phyloP scores from a whole-genome alignment of 2,329 filamentous ascomycete genomes.

The Fusarium falciforme region DNA sequence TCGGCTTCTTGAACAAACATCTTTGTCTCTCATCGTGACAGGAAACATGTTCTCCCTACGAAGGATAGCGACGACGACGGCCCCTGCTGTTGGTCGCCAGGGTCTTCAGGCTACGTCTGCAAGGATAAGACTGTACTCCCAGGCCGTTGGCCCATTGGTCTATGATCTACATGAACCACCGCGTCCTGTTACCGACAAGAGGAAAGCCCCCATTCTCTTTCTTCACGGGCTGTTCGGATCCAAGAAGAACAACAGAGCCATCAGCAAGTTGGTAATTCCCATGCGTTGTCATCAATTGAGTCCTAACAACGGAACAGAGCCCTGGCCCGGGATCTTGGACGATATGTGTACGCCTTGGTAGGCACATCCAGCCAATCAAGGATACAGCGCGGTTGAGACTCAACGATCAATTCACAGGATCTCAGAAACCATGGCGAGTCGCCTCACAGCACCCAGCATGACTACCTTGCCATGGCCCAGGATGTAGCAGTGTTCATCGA shows the following conservation, averaged over 20 bases:
- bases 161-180: constrained; percentile 75
- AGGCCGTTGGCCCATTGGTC: constrained; percentile 56
- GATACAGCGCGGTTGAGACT: constrained; percentile 17
- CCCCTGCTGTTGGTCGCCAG: constrained; percentile 6
- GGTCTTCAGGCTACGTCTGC: background rate
- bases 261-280: constrained; percentile 81
- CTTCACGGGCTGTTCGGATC: constrained; percentile 95
- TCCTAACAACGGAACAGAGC: constrained; percentile 62
- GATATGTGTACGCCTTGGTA: constrained; percentile 85
- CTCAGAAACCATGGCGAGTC: constrained; percentile 94
- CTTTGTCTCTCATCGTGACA: constrained; percentile 8
- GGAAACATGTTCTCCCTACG: constrained; percentile 33
- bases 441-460: constrained; percentile 79
- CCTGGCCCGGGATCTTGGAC: constrained; percentile 81
- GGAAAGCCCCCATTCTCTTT: constrained; percentile 78
- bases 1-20: constrained; percentile 27
- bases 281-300: accelerated
- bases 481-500: constrained; percentile 85
- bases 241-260: constrained; percentile 93
- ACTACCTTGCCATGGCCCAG: constrained; percentile 84
- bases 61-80: constrained; percentile 14
- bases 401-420: constrained; percentile 65
- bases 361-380: constrained; percentile 42
- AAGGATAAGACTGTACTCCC: constrained; percentile 34
- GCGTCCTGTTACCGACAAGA: constrained; percentile 51